phyloP scores from a whole-genome alignment of 768 basidiomycete genomes.

The Peribolospora baueri region DNA sequence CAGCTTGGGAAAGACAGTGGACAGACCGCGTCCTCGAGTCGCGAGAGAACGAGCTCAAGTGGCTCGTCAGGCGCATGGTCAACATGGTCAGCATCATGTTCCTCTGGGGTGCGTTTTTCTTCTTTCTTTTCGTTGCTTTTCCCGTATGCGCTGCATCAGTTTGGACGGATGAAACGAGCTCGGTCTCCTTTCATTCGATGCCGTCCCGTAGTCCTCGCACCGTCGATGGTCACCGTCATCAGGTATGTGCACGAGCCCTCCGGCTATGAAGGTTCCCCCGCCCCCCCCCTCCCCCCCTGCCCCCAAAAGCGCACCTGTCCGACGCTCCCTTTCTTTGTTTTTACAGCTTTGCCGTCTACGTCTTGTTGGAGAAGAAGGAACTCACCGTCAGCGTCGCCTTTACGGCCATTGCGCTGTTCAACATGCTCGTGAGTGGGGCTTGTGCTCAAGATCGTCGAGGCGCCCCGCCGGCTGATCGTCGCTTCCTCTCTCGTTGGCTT shows the following conservation, averaged over 20 bases:
- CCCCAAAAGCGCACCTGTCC: no score
- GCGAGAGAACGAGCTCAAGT: background rate
- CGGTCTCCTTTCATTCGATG: no score
- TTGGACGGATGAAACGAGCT: no score
- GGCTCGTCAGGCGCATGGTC: constrained; percentile 1
- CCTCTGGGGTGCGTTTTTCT: constrained; percentile 1
- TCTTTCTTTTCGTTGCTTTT: constrained; percentile 1
- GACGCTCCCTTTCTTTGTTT: no score
- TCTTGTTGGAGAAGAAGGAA: constrained; percentile 34
- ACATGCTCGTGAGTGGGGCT: constrained; percentile 37
- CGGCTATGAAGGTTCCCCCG: no score
- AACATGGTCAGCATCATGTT: background rate
- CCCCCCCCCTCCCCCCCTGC: no score
- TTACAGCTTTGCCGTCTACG: constrained; percentile 1
- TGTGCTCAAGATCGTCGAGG: background rate
- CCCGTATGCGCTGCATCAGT: no score
- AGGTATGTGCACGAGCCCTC: no score
- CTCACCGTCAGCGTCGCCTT: constrained; percentile 61
- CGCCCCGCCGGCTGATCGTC: background rate
- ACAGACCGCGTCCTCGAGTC: background rate
- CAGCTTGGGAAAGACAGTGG: background rate
- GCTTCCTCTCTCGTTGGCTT: background rate
- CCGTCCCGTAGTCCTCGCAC: no score
- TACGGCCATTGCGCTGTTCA: constrained; percentile 64
- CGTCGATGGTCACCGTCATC: no score